Conservation (phyloP, 73 alveolate genomes). For the Blepharisma japonicum region DNA sequence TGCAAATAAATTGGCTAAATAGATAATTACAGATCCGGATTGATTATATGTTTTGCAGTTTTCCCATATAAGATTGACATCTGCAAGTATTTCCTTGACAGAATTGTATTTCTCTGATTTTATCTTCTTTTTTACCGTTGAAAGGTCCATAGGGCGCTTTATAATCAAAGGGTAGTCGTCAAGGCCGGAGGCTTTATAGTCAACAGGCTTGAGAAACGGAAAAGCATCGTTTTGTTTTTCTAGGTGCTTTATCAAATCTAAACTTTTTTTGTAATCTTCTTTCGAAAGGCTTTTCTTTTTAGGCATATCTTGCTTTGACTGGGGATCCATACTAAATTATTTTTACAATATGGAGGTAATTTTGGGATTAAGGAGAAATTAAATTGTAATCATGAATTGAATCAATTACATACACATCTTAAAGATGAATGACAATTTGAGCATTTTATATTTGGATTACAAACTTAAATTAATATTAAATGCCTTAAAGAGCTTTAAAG, state of each 20-base stretch:
- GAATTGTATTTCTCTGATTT: constrained; percentile 45
- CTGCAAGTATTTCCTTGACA: constrained; percentile 61
- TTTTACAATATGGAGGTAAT: no score
- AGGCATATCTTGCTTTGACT: no score
- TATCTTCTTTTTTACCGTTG: constrained; percentile 56
- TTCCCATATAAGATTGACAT: constrained; percentile 68
- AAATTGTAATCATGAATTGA: no score
- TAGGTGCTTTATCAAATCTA: neutral
- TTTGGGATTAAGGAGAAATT: no score
- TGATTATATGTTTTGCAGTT: constrained; percentile 69
- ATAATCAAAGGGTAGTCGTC: constrained; percentile 76
- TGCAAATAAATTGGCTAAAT: constrained; percentile 28
- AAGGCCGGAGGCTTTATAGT: constrained; percentile 69
- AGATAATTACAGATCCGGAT: constrained; percentile 55
- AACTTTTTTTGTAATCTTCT: neutral
- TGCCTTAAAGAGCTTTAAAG: no score
- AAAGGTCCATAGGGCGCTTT: constrained; percentile 82
- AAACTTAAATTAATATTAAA: no score
- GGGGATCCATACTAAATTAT: no score
- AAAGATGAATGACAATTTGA: no score
- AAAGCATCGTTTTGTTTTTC: constrained; percentile 56
- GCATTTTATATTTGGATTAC: no score
- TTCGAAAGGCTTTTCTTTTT: no score
- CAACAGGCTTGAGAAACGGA: constrained; percentile 84
- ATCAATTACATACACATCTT: no score